Base-by-base conservation (phyloP, 2,329 filamentous ascomycete genomes). In the Ophiobolus disseminans region DNA sequence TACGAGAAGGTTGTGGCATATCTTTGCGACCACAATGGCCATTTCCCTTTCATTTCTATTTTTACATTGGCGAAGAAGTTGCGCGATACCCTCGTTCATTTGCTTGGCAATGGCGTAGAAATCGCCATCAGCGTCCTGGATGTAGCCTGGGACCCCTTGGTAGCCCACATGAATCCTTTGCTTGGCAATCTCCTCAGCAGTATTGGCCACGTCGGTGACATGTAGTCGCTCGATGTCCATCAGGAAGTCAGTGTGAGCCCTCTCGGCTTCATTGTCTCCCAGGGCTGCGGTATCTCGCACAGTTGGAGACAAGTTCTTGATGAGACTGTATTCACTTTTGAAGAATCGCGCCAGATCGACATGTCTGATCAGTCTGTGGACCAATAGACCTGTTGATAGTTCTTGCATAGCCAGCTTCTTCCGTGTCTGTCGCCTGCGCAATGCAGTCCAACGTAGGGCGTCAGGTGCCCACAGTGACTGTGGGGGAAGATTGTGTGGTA, bases 1-100 rank as follows among this genome's bases (percentile, higher is more conserved):
- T 3, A 84, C 75, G 13, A 90, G 78, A 3, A 94, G 74, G 63
- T 90, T 90, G 70, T 86, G 86, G 49, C 77, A 80, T 14, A 84
- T 71, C 45, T 65, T 70, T 20, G 61, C 58, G 3, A 66, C 40
- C 7, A 58, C 49, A n/a, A 58, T n/a, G 14, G 57, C 53, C n/a
- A 49, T 51, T 17, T 58, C 38, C 4, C 16, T 32, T 11, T 55
- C 53, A 13, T 52, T 57, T 5, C 53, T 55, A 36, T 45, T 48
- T 16, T 46, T 41, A 6, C 42, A 50, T 26, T 60, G 53, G 5
- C 46, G 43, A 45, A 66, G 55, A 10, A 64, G 26, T 5, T 58
- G 45, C 34, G 56, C 59, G 22, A 75, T 60, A 13, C 65, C 58
- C 3, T 45, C 43, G 22, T 75, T 74, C 57, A 74, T 58, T 26